phyloP scores from a whole-genome alignment of 176 grass and related monocot genomes.

The Otatea glauca region DNA sequence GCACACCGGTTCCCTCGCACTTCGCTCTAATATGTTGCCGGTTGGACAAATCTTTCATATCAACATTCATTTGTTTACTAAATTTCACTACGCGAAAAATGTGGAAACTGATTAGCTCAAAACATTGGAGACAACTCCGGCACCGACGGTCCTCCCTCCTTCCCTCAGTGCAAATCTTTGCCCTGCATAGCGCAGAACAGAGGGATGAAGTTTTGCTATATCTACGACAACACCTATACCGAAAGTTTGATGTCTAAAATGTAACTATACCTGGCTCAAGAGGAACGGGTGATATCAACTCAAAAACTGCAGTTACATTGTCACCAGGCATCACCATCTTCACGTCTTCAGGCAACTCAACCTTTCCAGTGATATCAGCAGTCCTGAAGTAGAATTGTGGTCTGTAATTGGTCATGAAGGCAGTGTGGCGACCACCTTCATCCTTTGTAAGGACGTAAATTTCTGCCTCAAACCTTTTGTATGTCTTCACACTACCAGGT shows the following conservation, averaged over 20 bases:
- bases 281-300: slow-evolving; percentile 81
- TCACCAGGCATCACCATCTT: slow-evolving; percentile 99
- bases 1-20: slow-evolving; percentile 30
- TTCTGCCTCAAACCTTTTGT: slow-evolving; percentile 85
- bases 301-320: slow-evolving; percentile 81
- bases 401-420: slow-evolving; percentile 82
- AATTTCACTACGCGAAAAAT: slow-evolving; percentile 39
- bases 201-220: neutral
- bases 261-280: slow-evolving; percentile 74
- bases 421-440: slow-evolving; percentile 93
- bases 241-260: neutral
- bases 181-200: slow-evolving; percentile 44
- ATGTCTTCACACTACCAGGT: slow-evolving; percentile 82
- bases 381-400: slow-evolving; percentile 98
- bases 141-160: slow-evolving; percentile 93
- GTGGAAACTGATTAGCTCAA: slow-evolving; percentile 50
- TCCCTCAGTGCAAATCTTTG: slow-evolving; percentile 97
- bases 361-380: slow-evolving; percentile 87
- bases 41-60: slow-evolving; percentile 50
- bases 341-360: slow-evolving; percentile 58
- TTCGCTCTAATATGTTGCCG: slow-evolving; percentile 32
- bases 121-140: slow-evolving; percentile 91
- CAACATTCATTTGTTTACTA: slow-evolving; percentile 52
- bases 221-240: neutral
- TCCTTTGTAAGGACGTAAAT: slow-evolving; percentile 92